Base-by-base conservation (phyloP, 2,329 filamentous ascomycete species). In the Pestalotiopsis sp. region DNA sequence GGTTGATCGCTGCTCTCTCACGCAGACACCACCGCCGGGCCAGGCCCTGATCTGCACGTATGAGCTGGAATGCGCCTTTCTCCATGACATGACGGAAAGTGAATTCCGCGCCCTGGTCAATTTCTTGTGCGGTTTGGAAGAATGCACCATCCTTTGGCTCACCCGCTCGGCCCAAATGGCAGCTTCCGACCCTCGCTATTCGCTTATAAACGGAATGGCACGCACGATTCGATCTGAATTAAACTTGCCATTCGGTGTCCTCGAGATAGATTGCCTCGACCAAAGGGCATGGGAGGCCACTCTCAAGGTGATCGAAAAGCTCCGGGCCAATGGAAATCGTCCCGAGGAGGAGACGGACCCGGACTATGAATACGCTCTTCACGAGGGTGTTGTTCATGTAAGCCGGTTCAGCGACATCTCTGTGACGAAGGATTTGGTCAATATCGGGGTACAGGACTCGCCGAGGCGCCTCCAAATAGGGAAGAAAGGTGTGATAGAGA, bases 341-440 rank as follows among this genome's bases (percentile, higher is more conserved):
- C 12, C 20, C 17, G 20, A n/a, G 27, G 20, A 57, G 45, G 20
- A 57, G 45, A 27, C 56, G 27, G 64, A 66, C 14, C 27, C 39
- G 13, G 64, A 66, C 20, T 66, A 39, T 41, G 64, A 66, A 23
- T 66, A 66, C 38, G 64, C 39, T 27, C 31, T 23, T 27, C 23
- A n/a, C 31, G 39, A 59, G 14, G 64, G 64, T 13, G 31, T 25
- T 4, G 52, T 66, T 20, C 64, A 38, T 41, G 27, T 66, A 11
- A 38, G 45, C 13, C 64, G 64, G 14, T 45, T 66, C 52, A 45
- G 56, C 36, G n/a, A 4, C 25, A 12, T n/a, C 11, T 31, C 64
- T n/a, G 64, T 59, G 25, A 27, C 23, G 12, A n/a, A 41, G 17
- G 49, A 45, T 1, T 27, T 66, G 45, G 31, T 9, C 23, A 39